Evolutionary conservation across 352 stramenopile genomes (phyloP).

Genomic region (Phytophthora foliorum): DNA sequence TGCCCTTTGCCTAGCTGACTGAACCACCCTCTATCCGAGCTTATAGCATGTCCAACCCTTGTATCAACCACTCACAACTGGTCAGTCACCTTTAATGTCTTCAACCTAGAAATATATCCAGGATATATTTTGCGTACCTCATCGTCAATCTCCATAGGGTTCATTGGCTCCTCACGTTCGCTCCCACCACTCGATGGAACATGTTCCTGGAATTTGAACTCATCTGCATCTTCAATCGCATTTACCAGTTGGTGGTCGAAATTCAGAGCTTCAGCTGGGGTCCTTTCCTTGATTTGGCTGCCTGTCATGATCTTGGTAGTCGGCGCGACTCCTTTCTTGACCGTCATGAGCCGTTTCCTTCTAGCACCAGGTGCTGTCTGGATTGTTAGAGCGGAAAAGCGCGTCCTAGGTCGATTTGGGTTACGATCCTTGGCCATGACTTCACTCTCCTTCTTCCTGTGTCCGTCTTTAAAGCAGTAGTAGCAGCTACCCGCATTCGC

Average conservation of each 20-base stretch:
- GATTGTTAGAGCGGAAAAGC: background rate
- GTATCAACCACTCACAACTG: background rate
- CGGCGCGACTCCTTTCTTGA: background rate
- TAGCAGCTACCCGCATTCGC: background rate
- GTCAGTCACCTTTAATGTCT: conserved; percentile 6
- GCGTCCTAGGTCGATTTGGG: background rate
- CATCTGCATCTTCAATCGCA: background rate
- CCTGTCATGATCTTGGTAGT: background rate
- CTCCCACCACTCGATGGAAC: background rate
- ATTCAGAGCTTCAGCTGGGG: background rate
- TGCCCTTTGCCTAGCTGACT: background rate
- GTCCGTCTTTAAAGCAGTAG: conserved; percentile 8
- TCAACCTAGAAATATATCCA: conserved; percentile 9
- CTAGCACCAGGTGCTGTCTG: background rate
- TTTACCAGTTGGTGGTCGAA: background rate
- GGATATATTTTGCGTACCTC: conserved; percentile 6
- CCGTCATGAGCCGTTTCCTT: conserved; percentile 2
- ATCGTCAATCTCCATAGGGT: conserved; percentile 8
- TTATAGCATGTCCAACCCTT: conserved; percentile 26
- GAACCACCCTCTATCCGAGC: conserved; percentile 18
- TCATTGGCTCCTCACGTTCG: background rate
- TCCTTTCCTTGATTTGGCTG: background rate
- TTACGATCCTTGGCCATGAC: conserved; percentile 2
- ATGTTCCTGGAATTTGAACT: background rate
- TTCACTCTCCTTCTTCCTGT: conserved; percentile 10